Evolutionary conservation across 768 basidiomycete species (phyloP), one percentile per base, ranked within the genome.

Genomic region (Daedaleopsis nitida): DNA sequence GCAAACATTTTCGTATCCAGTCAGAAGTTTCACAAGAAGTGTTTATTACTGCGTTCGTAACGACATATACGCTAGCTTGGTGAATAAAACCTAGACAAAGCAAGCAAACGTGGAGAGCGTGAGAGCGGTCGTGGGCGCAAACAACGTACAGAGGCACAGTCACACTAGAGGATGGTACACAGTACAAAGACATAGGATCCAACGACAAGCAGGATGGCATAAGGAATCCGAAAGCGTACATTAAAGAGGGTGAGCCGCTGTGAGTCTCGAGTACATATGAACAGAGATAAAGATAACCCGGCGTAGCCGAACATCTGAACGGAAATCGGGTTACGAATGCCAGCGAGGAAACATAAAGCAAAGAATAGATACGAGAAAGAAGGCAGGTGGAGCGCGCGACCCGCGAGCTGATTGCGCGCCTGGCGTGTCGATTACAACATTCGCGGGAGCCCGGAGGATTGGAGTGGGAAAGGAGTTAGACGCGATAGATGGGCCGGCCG

Each of bases 401-500:
- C 9, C 23, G 34, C 42, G 39, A 47, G 44, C 49, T 47, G 48
- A 38, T 23, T 54, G 50, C 60, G 60, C 60, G 47, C 59, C 59
- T 39, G 59, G 53, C 48, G 59, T 53, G 37, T 42, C 39, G 39
- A 55, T 32, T 32, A 7, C 17, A 34, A n/a, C 10, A 17, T 14
- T 49, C 47, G 21, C 47, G 21, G 21, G 47, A 8, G 8, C 19
- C n/a, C 10, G 45, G 42, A 52, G 42, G n/a, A 52, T 49, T 39
- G 53, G 34, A 34, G 42, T 38, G 52, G n/a, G 58, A 52, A 47
- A 37, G 60, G 56, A 58, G 3, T 68, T 57, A 73, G 48, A 69
- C 63, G 35, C 81, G 76, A 70, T 82, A 80, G 55, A 86, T 73
- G 23, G 81, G 82, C 55, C 83, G 77, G 58, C 87, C 86, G 39